phyloP scores from a whole-genome alignment of 768 basidiomycete species.

The Amanita pallidorosea region DNA sequence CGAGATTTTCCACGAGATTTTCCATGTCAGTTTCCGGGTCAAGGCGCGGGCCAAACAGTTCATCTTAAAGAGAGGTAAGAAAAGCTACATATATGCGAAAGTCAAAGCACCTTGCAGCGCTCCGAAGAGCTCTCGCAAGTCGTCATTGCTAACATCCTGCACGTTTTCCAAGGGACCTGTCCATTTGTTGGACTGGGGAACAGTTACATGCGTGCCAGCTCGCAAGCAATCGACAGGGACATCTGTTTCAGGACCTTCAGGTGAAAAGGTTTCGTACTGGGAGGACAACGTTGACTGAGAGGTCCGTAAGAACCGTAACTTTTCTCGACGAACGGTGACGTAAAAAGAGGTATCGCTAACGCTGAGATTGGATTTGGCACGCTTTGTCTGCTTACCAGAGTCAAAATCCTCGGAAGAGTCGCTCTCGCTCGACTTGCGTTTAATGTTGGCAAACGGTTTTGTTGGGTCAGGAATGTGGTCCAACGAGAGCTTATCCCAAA shows the following conservation, averaged over 20 bases:
- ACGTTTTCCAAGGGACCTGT: neutral
- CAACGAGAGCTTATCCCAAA: neutral
- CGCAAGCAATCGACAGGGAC: neutral
- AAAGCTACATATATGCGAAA: neutral
- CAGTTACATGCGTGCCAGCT: neutral
- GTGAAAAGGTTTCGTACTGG: too few relatives aligned
- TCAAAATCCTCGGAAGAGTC: slow-evolving; percentile 24
- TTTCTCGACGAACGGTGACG: slow-evolving; percentile 26
- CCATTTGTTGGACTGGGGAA: neutral
- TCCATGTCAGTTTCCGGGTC: slow-evolving; percentile 29
- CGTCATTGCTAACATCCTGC: neutral
- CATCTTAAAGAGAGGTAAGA: slow-evolving; percentile 17
- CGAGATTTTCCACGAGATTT: slow-evolving; percentile 26
- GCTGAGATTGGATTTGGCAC: slow-evolving; percentile 30
- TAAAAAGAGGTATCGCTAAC: slow-evolving; percentile 36
- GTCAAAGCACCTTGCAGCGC: slow-evolving; percentile 3
- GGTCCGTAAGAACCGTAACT: slow-evolving; percentile 14
- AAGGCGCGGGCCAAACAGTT: slow-evolving; percentile 28
- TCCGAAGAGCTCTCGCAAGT: neutral
- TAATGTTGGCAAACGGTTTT: neutral
- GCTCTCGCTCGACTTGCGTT: slow-evolving; percentile 18
- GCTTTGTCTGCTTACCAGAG: slow-evolving; percentile 29
- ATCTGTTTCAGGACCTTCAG: neutral
- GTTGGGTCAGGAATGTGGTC: neutral
- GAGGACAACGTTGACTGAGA: slow-evolving; percentile 5